These are phyloP conservation scores for Macadamia tetraphylla DNA, from an alignment of 164 flowering plant species.

Conservation along the genomic window DNA sequence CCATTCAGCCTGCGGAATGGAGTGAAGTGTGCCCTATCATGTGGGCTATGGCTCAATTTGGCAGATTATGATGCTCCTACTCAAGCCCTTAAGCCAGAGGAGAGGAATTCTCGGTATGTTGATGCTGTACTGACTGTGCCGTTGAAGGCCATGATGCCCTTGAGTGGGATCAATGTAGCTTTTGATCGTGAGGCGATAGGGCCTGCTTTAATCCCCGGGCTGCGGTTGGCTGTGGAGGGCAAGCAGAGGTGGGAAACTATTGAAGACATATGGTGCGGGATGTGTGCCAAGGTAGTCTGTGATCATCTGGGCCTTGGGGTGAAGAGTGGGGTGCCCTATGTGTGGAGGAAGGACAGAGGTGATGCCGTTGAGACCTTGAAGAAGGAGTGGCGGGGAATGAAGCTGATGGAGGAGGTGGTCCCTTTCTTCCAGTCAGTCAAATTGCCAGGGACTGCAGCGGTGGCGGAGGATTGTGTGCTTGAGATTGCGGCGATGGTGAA, in stretches of 20 bases:
- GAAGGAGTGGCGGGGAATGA: constrained; percentile 87
- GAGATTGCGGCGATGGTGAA: constrained; percentile 65
- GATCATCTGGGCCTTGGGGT: constrained; percentile 81
- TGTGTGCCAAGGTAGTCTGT: constrained; percentile 76
- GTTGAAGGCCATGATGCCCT: constrained; percentile 50
- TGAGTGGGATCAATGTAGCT: constrained; percentile 85
- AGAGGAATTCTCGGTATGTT: constrained; percentile 58
- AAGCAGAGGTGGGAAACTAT: constrained; percentile 91
- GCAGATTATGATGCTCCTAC: constrained; percentile 95
- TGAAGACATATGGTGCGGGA: constrained; percentile 84
- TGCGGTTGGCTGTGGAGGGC: constrained; percentile 73
- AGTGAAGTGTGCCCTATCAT: constrained; percentile 73
- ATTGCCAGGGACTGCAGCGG: constrained; percentile 45
- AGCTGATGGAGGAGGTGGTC: constrained; percentile 84
- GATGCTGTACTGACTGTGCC: constrained; percentile 94
- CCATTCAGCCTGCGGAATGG: constrained; percentile 90
- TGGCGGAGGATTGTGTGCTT: constrained; percentile 67
- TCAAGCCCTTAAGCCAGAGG: constrained; percentile 67
- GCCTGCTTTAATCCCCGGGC: constrained; percentile 77
- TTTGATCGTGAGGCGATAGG: constrained; percentile 68
- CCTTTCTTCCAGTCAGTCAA: constrained; percentile 75
- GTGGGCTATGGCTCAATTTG: constrained; percentile 91
- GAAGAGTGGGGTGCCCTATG: constrained; percentile 87
- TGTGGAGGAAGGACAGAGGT: constrained; percentile 73
- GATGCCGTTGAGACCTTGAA: constrained; percentile 67